These are phyloP conservation scores for Petasospora rhodanensis DNA, from an alignment of 1,139 yeast genomes.

Conservation along the genomic window DNA sequence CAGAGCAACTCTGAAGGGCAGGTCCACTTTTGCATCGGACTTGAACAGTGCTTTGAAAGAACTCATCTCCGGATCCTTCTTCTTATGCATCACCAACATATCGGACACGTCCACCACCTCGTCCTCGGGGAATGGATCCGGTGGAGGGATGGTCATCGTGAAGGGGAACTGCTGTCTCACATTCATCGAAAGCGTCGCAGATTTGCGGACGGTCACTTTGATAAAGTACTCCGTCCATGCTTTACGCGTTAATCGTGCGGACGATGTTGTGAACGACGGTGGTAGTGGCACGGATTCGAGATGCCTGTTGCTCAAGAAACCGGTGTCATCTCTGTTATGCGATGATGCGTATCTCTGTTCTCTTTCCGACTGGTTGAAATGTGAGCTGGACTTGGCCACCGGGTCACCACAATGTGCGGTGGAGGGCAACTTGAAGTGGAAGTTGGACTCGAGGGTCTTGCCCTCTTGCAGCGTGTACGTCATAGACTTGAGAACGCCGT, in stretches of 20 bases:
- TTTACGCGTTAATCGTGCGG: background rate
- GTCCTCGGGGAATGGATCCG: constrained; percentile 10
- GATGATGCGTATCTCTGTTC: constrained; percentile 28
- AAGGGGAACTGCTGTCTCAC: constrained; percentile 6
- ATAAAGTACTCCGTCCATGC: constrained; percentile 6
- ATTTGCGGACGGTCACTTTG: constrained; percentile 4
- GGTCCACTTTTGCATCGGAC: background rate
- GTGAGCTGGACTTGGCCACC: background rate
- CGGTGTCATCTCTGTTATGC: background rate
- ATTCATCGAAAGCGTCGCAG: background rate
- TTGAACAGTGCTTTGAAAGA: constrained; percentile 1
- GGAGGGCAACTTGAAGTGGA: background rate
- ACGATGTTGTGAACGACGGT: constrained; percentile 2
- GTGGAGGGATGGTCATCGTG: constrained; percentile 7
- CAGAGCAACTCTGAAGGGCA: constrained; percentile 4
- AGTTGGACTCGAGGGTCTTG: background rate
- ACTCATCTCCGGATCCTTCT: constrained; percentile 1
- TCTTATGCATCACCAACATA: constrained; percentile 2
- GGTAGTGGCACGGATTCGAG: constrained; percentile 1
- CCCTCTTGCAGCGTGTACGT: background rate
- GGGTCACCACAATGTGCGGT: background rate
- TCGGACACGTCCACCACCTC: constrained; percentile 6
- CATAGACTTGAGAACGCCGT: background rate
- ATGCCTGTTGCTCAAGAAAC: background rate
- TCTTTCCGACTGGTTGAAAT: background rate